Evolutionary conservation across 176 grass and related monocot species (phyloP), one percentile per base, ranked within the genome.

Genomic region (Eragrostis curvula): DNA sequence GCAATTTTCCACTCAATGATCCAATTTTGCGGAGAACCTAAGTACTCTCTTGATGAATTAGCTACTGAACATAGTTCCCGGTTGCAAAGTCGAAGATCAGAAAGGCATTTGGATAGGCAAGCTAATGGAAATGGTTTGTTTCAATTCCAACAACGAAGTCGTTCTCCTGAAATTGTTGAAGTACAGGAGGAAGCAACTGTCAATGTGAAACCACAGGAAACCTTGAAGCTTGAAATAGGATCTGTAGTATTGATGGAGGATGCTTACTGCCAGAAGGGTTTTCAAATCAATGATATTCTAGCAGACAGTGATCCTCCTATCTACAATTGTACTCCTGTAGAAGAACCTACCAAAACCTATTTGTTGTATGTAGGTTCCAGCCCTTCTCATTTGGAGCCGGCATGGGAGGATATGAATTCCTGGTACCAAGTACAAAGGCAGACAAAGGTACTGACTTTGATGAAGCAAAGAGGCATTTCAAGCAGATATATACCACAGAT

Each of bases 391-490:
- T 83, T 99, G 44, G 96, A 99, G 67, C 82, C 93, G 6, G 93
- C 93, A 84, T 95, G 92, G 90, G 93, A 93, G 85, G 93, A 94
- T 80, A 99, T 99, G 93, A 93, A 91, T 79, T 91, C 92, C 45
- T 96, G 93, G 96, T 99, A 93, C 80, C 96, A 93, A 70, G 93
- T 99, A 70, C 88, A 99, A 51, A 93, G 96, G 70, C 96, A 99
- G 65, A 91, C 76, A 1, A 99, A 99, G 78, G 90, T 99, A 51
- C 63, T 99, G 44, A 91, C 87, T 68, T 51, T 87, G 75, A 96
- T 96, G 96, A 95, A 93, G 74, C 90, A 99, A 86, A 89, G 90
- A 84, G 85, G 91, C 27, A 84, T 99, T 79, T 95, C 89, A 28
- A 93, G 93, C 83, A 95, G 88, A 77, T 89, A 96, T 74, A 83